Base-by-base conservation (phyloP, 2,329 filamentous ascomycete genomes). In the Aspergillus nomiae region DNA sequence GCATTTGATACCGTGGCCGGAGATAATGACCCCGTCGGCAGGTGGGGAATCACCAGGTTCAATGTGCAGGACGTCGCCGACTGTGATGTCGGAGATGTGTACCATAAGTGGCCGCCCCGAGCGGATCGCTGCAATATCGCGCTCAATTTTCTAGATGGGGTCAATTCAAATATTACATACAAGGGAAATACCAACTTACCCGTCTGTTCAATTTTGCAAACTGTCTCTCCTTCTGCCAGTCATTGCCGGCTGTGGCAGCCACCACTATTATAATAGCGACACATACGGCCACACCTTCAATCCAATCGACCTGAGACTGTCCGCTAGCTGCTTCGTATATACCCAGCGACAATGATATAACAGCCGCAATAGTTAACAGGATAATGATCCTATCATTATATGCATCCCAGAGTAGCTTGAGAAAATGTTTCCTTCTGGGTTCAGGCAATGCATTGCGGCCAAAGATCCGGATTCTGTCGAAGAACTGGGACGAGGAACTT, bases 321-420 rank as follows among this genome's bases (percentile, higher is more conserved):
- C 81, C 74, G 60, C 84, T 81, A n/a, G 77, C 70, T 1, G 84
- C 82, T n/a, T 92, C 87, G 71, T 91, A 92, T 3, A 92, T 84
- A 32, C 90, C 90, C 51, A 92, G 84, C 0, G 86, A 87, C 21
- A 92, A 79, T 1, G 90, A 91, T 38, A 92, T 86, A 12, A 85
- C 82, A 1, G 90, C 90, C 9, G 90, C 89, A 16, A 87, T 82
- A 0, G 88, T 89, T 56, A 92, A 81, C 2, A 92, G 79, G 59
- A 91, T 89, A 56, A 92, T 81, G 9, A 92, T 86, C 69, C 92
- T 92, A 76, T 92, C 90, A 73, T 92, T 92, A 77, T 91, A 91
- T 1, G 90, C 89, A 69, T 91, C 88, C 90, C 90, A 92, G 67
- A 87, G 86, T 6, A 92, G 79, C 69, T 87, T 81, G 60, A 88